Evolutionary conservation across 306 rosid genomes (phyloP).

Genomic region (Quercus mongolica): DNA sequence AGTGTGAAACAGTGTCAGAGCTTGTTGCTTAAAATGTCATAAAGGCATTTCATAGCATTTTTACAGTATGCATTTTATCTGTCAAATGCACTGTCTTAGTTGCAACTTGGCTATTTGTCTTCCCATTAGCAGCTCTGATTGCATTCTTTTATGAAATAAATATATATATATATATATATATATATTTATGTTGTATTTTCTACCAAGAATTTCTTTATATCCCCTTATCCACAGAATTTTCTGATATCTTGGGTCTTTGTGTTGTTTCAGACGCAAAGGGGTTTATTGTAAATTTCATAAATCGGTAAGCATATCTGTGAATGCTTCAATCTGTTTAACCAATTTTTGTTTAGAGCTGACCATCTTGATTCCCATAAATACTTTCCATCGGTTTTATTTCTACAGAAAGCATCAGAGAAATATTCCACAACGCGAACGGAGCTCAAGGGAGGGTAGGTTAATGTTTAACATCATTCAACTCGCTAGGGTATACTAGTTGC

Average conservation of each 20-base stretch:
- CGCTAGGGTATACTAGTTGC: neutral
- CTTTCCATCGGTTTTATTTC: constrained; percentile 12
- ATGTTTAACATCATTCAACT: constrained; percentile 5
- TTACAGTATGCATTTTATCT: neutral
- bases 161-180: neutral
- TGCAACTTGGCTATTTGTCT: neutral
- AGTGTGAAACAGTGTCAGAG: neutral
- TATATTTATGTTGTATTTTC: constrained; percentile 1
- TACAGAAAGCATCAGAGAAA: constrained; percentile 69
- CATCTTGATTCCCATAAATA: neutral
- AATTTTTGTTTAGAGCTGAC: neutral
- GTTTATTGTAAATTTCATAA: constrained; percentile 79
- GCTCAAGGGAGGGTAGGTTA: constrained; percentile 87
- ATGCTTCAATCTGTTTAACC: constrained; percentile 14
- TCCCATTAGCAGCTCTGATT: neutral
- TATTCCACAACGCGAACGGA: constrained; percentile 71
- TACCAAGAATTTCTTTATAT: constrained; percentile 17
- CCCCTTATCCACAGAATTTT: neutral
- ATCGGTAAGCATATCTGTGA: constrained; percentile 48
- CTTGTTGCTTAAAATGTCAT: neutral
- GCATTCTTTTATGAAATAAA: neutral
- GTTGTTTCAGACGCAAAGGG: constrained; percentile 68
- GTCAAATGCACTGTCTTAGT: neutral
- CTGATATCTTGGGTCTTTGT: constrained; percentile 18
- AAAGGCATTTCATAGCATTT: neutral